Conservation (phyloP, 1,284 basidiomycete genomes). For the Ceratobasidium sp. region DNA sequence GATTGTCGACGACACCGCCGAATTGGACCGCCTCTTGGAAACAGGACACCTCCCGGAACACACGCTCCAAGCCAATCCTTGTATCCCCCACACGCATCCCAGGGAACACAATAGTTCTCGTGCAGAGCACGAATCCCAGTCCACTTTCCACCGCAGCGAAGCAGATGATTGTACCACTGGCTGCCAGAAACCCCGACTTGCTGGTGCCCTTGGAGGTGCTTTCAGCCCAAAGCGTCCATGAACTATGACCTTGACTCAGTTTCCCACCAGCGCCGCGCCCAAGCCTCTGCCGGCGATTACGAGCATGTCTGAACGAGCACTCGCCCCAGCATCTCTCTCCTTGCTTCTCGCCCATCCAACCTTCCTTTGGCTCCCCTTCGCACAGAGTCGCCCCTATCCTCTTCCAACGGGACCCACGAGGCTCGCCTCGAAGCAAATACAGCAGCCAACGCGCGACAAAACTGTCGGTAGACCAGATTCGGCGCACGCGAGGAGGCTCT, state of each 20-base stretch:
- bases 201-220: conserved; percentile 74
- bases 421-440: conserved; percentile 37
- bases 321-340: conserved; percentile 26
- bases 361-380: conserved; percentile 40
- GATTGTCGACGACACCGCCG: conserved; percentile 71
- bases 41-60: conserved; percentile 65
- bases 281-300: conserved; percentile 27
- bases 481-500: background rate
- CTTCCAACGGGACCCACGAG: conserved; percentile 26
- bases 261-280: conserved; percentile 21
- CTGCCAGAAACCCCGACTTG: conserved; percentile 69
- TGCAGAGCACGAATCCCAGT: conserved; percentile 48
- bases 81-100: conserved; percentile 58
- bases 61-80: conserved; percentile 65
- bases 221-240: conserved; percentile 67
- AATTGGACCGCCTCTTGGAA: conserved; percentile 72
- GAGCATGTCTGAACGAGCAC: conserved; percentile 32
- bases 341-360: conserved; percentile 46
- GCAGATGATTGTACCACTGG: conserved; percentile 50
- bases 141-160: conserved; percentile 46
- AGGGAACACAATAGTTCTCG: conserved; percentile 46
- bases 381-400: conserved; percentile 40
- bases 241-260: conserved; percentile 54
- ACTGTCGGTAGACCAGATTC: background rate
- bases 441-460: conserved; percentile 20